Evolutionary conservation across 2,329 filamentous ascomycete genomes (phyloP), one percentile per base, ranked within the genome.

Genomic region (Emericellopsis cladophorae): DNA sequence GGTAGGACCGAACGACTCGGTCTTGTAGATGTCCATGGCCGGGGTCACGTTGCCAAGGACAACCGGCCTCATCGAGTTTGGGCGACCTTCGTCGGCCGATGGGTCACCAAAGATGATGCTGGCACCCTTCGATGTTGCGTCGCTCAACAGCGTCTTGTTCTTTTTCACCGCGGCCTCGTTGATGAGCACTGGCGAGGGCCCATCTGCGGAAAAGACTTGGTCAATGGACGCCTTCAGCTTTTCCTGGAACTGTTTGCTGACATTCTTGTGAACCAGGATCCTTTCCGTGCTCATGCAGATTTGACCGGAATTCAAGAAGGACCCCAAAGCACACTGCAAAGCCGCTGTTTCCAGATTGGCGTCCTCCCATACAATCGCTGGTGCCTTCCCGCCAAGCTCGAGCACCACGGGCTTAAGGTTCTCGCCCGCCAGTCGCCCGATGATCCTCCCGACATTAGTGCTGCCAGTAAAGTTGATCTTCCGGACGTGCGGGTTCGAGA

Each of bases 391-490:
- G 4, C 88, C 87, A 1, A 94, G 67, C 58, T 94, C 87, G 51
- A 93, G 71, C 2, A 93, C 65, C 1, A 84, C 72, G 0, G 85
- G 86, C 66, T 94, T 94, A 33, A 92, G 67, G 50, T 82, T 64
- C 54, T 82, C 75, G 23, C 82, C 87, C 0, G 83, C 83, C 8
- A 75, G 68, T 16, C 69, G 66, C 9, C 76, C 82, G 43, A 94
- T 77, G 53, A 87, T 81, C 26, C 76, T 72, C 1, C 87, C 87
- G 0, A 92, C 80, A 0, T 58, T 58, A 0, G 85, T 88, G 51
- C 76, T 83, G 29, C 87, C 87, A 0, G 87, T 94, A 59, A 93
- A 94, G 62, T 87, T 92, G 56, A 94, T 70, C 64, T 93, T 93
- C 56, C 78, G 81, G 42, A 93, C 64, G 0, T 67, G 65, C 0